These are phyloP conservation scores for Carex arenaria DNA, from an alignment of 202 grass and related monocot species.

Conservation along the genomic window DNA sequence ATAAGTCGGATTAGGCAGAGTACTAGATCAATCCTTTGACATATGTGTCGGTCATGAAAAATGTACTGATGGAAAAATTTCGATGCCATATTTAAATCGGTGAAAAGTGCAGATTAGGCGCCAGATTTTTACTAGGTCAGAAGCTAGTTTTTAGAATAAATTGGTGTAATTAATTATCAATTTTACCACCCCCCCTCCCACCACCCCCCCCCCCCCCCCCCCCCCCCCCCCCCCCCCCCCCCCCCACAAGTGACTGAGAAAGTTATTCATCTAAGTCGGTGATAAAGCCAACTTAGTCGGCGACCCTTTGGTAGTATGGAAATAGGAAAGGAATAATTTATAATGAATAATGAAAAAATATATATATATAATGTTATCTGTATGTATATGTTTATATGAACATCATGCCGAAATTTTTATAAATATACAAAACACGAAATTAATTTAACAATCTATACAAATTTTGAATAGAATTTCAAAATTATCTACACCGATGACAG, in stretches of 20 bases:
- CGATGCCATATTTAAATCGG: not conserved
- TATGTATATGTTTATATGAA: no score
- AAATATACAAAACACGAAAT: no score
- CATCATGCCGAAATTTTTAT: no score
- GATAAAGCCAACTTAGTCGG: not conserved
- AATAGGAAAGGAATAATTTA: not conserved
- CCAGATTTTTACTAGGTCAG: not conserved
- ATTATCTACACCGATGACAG: no score
- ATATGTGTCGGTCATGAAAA: not conserved
- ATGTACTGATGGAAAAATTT: not conserved
- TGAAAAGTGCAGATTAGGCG: not conserved
- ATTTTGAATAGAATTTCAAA: no score
- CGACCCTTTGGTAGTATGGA: not conserved
- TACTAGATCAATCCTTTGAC: not conserved
- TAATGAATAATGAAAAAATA: not conserved
- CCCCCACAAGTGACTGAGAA: not conserved
- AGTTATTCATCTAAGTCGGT: not conserved
- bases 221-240: no score
- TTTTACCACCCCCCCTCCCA: no score
- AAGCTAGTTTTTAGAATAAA: not conserved
- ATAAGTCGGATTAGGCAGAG: no score
- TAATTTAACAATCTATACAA: no score
- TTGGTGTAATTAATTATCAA: not conserved
- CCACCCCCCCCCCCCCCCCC: no score
- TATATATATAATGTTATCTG: no score